phyloP scores from a whole-genome alignment of 2,329 filamentous ascomycete genomes.

The Penicillium sp. region DNA sequence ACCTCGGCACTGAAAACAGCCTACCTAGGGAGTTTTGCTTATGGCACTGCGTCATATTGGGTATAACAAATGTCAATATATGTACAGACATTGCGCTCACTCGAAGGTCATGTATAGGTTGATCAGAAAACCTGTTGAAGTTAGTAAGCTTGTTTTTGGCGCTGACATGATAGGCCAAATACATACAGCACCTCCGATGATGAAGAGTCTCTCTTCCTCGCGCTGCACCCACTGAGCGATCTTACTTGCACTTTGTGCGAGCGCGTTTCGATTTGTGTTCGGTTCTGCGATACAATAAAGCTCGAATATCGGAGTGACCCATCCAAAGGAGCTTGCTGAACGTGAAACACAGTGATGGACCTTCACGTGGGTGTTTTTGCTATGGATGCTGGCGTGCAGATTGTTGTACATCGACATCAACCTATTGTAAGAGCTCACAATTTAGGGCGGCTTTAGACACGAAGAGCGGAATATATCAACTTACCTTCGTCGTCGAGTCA shows the following conservation, averaged over 20 bases:
- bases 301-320: conserved; percentile 89
- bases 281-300: conserved; percentile 92
- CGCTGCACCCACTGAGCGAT: conserved; percentile 87
- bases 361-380: conserved; percentile 80
- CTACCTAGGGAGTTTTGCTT: neutral
- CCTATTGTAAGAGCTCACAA: conserved; percentile 35
- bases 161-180: neutral
- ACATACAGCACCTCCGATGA: conserved; percentile 89
- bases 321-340: conserved; percentile 80
- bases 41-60: neutral
- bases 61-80: conserved; percentile 8
- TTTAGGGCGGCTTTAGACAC: neutral
- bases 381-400: conserved; percentile 82
- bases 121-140: conserved; percentile 25
- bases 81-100: neutral
- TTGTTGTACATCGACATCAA: conserved; percentile 83
- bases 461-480: conserved; percentile 2
- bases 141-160: conserved; percentile 1
- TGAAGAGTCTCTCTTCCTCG: conserved; percentile 93
- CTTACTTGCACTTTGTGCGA: conserved; percentile 84
- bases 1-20: no score
- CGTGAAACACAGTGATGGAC: conserved; percentile 76
- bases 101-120: neutral
- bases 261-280: conserved; percentile 59
- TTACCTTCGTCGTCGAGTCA: conserved; percentile 64